Percentiles rank a stretch among this genome's conserved stretches.
These are phyloP conservation scores for Sarocladium brachiariae DNA, from an alignment of 2,329 filamentous ascomycete genomes.

Conservation along the genomic window DNA sequence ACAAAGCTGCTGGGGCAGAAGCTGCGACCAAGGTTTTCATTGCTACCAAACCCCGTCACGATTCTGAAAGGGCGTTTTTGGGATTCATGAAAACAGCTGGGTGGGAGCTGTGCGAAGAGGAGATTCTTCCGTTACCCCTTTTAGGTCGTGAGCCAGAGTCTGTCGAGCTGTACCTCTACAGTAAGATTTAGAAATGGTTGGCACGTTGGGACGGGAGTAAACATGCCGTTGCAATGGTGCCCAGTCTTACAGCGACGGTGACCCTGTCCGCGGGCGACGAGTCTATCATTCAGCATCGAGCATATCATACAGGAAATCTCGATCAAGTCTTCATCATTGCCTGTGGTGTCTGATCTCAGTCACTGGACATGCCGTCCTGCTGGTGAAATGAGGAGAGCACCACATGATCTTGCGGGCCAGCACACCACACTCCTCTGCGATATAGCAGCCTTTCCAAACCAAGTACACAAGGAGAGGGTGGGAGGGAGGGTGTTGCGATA, in stretches of 20 bases:
- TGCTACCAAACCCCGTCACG: slow-evolving; percentile 50
- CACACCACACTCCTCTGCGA: background rate
- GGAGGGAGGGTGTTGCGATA: slow-evolving; percentile 5
- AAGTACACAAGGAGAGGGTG: background rate
- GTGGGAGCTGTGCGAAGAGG: slow-evolving; percentile 31
- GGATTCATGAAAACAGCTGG: slow-evolving; percentile 35
- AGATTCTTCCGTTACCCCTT: slow-evolving; percentile 37
- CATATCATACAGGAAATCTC: too few species aligned
- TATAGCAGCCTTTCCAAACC: background rate
- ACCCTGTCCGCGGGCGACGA: too few species aligned
- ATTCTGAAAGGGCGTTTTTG: slow-evolving; percentile 44
- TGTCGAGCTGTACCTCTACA: slow-evolving; percentile 47
- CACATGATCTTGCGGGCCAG: slow-evolving; percentile 2
- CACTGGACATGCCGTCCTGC: background rate
- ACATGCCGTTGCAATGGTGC: too few species aligned
- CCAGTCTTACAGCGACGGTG: too few species aligned
- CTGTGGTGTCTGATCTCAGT: background rate
- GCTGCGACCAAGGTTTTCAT: slow-evolving; percentile 40
- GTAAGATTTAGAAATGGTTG: slow-evolving; percentile 23
- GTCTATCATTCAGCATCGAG: too few species aligned
- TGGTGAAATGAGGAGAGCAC: background rate
- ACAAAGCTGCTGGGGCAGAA: slow-evolving; percentile 11
- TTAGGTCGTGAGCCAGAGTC: slow-evolving; percentile 36
- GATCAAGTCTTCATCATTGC: background rate
- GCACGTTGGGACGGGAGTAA: too few species aligned